Base-by-base conservation (phyloP, 2,329 filamentous ascomycete genomes). In the Arthroderma sp. region DNA sequence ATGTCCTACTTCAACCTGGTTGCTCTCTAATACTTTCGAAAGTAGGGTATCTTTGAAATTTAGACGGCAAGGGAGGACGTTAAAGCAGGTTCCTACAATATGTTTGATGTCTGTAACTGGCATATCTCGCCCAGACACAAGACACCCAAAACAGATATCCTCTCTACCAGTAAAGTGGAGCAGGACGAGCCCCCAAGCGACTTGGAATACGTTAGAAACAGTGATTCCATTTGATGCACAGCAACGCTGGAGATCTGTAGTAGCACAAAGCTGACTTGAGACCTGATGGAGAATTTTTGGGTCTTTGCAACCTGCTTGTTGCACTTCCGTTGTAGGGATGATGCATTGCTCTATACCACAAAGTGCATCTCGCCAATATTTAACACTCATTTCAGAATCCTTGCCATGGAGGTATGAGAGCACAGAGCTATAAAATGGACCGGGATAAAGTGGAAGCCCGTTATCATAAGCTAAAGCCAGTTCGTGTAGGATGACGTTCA, bases 1-100 rank as follows among this genome's bases (percentile, higher is more conserved):
- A 3, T 68, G 61, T 0, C 77, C 66, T 0, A 71, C 74, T 44
- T 73, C 67, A 29, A 74, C 64, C 33, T 82, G 77, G 2, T 83
- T 68, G 2, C 64, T 59, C 36, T 73, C 65, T 3, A 83, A 61
- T 49, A 73, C 81, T 38, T 76, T 67, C 0, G 57, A 53, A 1
- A 66, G 57, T 4, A 57, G 57, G 39, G 64, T 57, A 29, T 55
- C 47, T 7, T 57, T 57, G 34, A 72, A 54, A 34, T 58, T 53
- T 2, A 72, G 48, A 1, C 69, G 61, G 9, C 66, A 63, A 8
- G 59, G 58, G 0, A 63, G 55, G 5, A 61, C 62, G 4, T 55
- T 59, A 3, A 64, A 45, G 9, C 60, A 57, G 1, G 62, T 61
- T 0, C 75, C 74, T 7, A 72, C 64, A 1, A 72, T 66, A 2